Base-by-base conservation (phyloP, 306 rosid species). In the Vigna nakashimae region DNA sequence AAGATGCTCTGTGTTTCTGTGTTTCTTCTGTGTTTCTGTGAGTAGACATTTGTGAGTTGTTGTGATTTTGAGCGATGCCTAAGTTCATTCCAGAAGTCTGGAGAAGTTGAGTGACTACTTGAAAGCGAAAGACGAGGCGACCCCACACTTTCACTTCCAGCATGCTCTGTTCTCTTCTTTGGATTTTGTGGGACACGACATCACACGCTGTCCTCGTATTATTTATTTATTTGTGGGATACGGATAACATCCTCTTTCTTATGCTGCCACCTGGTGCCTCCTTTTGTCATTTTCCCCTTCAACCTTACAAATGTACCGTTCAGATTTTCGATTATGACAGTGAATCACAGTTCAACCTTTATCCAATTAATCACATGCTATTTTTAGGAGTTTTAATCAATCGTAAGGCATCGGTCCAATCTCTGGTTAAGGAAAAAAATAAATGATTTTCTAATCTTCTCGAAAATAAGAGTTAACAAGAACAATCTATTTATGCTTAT, bases 81-180 rank as follows among this genome's bases (percentile, higher is more conserved):
- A 22, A 9, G 73, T 28, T 24, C 5, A 40, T 2, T 65, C 55
- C 6, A 66, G 72, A 66, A 66, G 72, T 14, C 20, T 66, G 53
- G 36, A 66, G 71, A 66, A 66, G 71, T n/a, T n/a, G 8, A 36
- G 13, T 12, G 50, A 11, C 3, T 14, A 45, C 0, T 12, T 14
- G 69, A 63, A 63, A 63, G 69, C 36, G 12, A 4, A 26, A 59
- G 9, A 26, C 38, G 2, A 8, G 56, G 7, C 22, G 50, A 58
- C 65, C 36, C 32, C 30, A 55, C 62, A 53, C 59, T 18, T 26
- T 53, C 28, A 22, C 28, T 18, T 3, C 30, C 17, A 11, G 22
- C 57, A n/a, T 20, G 22, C 57, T 9, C 10, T 51, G 34, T 52
- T 8, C 58, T 17, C 58, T 52, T 52, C 4, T 6, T 43, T 10